Evolutionary conservation across 2,329 filamentous ascomycete species (phyloP).

Genomic region (Cytospora leucostoma): DNA sequence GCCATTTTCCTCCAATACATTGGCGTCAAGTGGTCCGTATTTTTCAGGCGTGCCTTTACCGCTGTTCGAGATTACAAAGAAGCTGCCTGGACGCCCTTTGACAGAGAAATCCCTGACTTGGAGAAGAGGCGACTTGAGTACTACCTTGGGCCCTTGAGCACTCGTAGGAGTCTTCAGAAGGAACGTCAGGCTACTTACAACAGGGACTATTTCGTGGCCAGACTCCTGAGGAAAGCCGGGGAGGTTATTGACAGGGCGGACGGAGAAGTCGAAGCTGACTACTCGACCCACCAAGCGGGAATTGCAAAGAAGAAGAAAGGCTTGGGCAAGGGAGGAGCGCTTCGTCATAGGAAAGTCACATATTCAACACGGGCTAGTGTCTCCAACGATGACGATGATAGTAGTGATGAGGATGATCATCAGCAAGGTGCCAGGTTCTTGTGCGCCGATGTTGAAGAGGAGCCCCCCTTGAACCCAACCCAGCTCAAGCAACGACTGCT

Average conservation of each 20-base stretch:
- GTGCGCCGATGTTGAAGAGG: constrained; percentile 21
- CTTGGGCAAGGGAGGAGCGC: no score
- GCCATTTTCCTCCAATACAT: constrained; percentile 54
- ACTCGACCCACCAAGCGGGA: constrained; percentile 16
- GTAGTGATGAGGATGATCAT: constrained; percentile 27
- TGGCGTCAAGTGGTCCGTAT: constrained; percentile 49
- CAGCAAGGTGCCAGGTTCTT: not conserved
- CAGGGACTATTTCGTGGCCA: constrained; percentile 48
- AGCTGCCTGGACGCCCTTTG: constrained; percentile 41
- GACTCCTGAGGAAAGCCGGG: constrained; percentile 39
- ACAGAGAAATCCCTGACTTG: constrained; percentile 34
- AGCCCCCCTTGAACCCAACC: constrained; percentile 38
- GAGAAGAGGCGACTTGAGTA: constrained; percentile 38
- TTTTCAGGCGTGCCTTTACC: constrained; percentile 43
- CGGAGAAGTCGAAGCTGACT: constrained; percentile 44
- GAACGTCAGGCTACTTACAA: constrained; percentile 38
- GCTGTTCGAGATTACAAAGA: constrained; percentile 35
- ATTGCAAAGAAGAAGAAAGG: not conserved
- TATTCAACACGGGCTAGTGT: no score
- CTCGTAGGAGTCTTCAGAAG: constrained; percentile 33
- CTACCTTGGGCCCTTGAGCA: constrained; percentile 38
- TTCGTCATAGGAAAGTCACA: no score
- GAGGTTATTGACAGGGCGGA: constrained; percentile 34
- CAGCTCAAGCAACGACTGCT: constrained; percentile 51
- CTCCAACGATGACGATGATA: no score